Evolutionary conservation across 768 basidiomycete species (phyloP).

Genomic region (Lentinula lateritia): DNA sequence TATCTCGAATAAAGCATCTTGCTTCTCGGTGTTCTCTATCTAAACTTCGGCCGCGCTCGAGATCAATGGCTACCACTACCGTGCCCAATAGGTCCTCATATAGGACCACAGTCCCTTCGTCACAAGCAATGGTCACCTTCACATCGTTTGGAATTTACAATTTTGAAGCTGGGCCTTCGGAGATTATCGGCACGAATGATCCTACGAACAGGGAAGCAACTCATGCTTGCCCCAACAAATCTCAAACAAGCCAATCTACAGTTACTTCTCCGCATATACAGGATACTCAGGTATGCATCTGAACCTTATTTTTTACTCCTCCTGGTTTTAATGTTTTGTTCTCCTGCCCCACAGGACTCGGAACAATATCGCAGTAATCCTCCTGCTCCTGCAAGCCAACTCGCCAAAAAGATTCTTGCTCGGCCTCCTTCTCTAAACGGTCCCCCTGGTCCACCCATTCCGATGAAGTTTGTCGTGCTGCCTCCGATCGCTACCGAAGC

Average conservation of each 20-base stretch:
- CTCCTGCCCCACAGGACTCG: not conserved
- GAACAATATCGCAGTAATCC: not conserved
- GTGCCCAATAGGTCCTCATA: not conserved
- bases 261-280: too few species aligned
- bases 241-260: too few species aligned
- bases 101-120: not conserved
- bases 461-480: not conserved
- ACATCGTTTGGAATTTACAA: not conserved
- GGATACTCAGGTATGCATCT: not conserved
- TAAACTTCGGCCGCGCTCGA: not conserved
- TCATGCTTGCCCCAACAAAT: too few species aligned
- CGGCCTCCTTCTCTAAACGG: slow-evolving; percentile 1
- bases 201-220: too few species aligned
- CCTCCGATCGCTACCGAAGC: not conserved
- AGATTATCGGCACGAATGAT: not conserved
- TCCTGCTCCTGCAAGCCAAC: not conserved
- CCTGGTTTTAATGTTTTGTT: not conserved
- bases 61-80: not conserved
- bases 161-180: not conserved
- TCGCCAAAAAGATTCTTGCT: not conserved
- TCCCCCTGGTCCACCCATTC: not conserved
- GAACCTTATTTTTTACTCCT: not conserved
- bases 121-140: not conserved
- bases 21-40: not conserved
- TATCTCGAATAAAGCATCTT: not conserved